Evolutionary conservation across 2,329 filamentous ascomycete species (phyloP).

Genomic region (Hypoxylon sp.): DNA sequence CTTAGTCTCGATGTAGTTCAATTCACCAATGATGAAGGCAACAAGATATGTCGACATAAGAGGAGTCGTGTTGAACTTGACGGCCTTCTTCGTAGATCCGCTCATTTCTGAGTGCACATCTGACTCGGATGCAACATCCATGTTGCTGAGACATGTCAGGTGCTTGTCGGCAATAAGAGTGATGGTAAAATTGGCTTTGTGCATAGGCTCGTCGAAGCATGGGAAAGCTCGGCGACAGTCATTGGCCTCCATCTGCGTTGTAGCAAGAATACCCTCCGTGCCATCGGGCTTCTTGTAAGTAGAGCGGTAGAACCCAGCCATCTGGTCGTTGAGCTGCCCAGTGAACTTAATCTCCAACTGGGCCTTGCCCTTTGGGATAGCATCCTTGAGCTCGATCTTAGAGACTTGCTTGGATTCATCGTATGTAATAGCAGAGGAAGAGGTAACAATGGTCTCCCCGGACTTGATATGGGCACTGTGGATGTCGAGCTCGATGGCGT

Average conservation of each 20-base stretch:
- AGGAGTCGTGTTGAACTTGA: conserved; percentile 92
- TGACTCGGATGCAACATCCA: conserved; percentile 88
- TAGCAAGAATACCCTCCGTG: conserved; percentile 84
- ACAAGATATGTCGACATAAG: conserved; percentile 97
- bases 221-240: conserved; percentile 94
- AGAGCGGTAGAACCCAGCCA: conserved; percentile 97
- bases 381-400: conserved; percentile 82
- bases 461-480: conserved; percentile 77
- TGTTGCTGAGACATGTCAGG: conserved; percentile 94
- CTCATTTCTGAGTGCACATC: conserved; percentile 75
- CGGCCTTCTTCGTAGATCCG: conserved; percentile 79
- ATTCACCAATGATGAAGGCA: conserved; percentile 92
- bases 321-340: conserved; percentile 87
- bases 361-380: conserved; percentile 80
- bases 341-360: conserved; percentile 82
- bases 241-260: conserved; percentile 96
- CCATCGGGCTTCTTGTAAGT: conserved; percentile 90
- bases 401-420: conserved; percentile 85
- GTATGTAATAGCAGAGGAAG: conserved; percentile 77
- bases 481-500: conserved; percentile 89
- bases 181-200: conserved; percentile 93
- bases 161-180: conserved; percentile 92
- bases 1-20: conserved; percentile 93
- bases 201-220: conserved; percentile 94
- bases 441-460: conserved; percentile 68